These are phyloP conservation scores for Stentor roeselii DNA, from an alignment of 73 alveolate species.

Conservation along the genomic window DNA sequence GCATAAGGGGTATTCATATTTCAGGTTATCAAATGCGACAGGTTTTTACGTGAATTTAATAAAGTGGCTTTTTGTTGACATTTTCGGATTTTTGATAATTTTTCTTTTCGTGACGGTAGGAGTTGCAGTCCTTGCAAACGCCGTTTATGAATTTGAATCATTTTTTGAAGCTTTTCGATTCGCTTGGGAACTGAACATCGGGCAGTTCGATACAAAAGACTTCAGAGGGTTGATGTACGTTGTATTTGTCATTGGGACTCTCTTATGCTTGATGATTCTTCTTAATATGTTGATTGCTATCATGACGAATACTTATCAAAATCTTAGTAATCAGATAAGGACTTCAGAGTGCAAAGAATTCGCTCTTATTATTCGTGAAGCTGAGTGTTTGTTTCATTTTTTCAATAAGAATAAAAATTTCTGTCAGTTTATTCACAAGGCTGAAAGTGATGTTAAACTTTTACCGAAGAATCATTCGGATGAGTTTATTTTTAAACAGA, in stretches of 20 bases:
- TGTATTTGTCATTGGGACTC: neutral
- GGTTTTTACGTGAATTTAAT: neutral
- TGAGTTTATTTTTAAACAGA: neutral
- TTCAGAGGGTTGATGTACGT: neutral
- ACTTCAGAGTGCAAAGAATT: neutral
- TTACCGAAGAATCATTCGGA: neutral
- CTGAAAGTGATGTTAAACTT: neutral
- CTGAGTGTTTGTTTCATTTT: neutral
- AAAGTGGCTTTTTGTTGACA: neutral
- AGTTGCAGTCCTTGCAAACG: neutral
- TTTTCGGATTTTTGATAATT: neutral
- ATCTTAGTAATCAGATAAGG: neutral
- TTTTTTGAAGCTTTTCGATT: neutral
- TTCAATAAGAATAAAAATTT: too few relatives aligned
- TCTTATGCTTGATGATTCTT: neutral
- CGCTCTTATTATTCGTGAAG: neutral
- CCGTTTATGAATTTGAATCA: neutral
- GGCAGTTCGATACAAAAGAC: neutral
- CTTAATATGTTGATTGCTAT: neutral
- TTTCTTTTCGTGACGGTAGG: neutral
- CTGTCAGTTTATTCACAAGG: neutral
- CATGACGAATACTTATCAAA: neutral
- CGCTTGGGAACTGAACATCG: neutral
- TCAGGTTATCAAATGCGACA: neutral
- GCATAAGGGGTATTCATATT: neutral